phyloP scores from a whole-genome alignment of 495 filamentous ascomycete genomes.

The Xylaria venustula region DNA sequence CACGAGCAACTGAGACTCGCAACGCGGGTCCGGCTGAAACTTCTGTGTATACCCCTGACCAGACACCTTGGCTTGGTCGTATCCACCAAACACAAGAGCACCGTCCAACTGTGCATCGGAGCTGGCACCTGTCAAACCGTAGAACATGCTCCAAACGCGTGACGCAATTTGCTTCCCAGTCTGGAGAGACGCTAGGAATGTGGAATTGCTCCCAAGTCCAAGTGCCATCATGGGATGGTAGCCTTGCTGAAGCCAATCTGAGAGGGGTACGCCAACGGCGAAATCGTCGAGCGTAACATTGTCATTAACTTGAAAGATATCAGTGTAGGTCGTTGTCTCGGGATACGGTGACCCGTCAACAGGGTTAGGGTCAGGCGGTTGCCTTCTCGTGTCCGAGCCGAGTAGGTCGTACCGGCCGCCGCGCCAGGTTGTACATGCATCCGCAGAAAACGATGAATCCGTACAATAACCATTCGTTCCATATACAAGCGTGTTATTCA shows the following conservation, averaged over 20 bases:
- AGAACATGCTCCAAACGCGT: slow-evolving; percentile 32
- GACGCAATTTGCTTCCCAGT: slow-evolving; percentile 27
- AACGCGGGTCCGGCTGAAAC: not conserved
- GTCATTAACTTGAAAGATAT: not conserved
- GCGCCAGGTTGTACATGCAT: slow-evolving; percentile 1
- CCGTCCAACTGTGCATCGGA: slow-evolving; percentile 27
- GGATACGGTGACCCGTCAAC: not conserved
- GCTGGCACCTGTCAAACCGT: slow-evolving; percentile 28
- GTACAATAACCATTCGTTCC: slow-evolving; percentile 2
- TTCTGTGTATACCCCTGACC: slow-evolving; percentile 25
- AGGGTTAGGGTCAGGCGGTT: not conserved
- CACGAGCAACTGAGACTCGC: slow-evolving; percentile 25
- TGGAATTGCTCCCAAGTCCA: slow-evolving; percentile 37
- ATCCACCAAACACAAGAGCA: slow-evolving; percentile 37
- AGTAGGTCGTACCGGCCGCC: not conserved
- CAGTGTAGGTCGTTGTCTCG: not conserved
- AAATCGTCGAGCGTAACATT: slow-evolving; percentile 17
- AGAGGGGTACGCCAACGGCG: slow-evolving; percentile 21
- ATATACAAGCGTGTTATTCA: slow-evolving; percentile 8
- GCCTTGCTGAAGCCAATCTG: slow-evolving; percentile 14
- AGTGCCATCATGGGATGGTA: slow-evolving; percentile 17
- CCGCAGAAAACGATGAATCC: not conserved
- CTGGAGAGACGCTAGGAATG: slow-evolving; percentile 25
- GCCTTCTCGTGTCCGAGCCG: slow-evolving; percentile 6
- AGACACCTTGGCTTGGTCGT: slow-evolving; percentile 36